Evolutionary conservation across 148 eudicot genomes (phyloP).

Genomic region (Nepenthes gracilis): DNA sequence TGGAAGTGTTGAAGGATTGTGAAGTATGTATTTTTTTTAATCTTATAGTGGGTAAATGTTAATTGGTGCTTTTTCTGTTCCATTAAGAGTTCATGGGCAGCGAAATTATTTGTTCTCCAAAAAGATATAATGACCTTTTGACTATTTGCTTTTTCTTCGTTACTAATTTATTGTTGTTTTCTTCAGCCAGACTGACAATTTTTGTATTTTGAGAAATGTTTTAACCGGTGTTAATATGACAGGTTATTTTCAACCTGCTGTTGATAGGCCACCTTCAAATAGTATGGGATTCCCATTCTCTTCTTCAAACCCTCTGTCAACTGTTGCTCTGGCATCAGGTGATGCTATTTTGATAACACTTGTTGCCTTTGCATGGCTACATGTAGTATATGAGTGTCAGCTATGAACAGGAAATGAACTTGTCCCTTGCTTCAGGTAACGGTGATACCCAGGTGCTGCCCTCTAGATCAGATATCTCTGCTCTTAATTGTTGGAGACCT

Average conservation of each 20-base stretch:
- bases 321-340: constrained; percentile 47
- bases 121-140: too few relatives aligned
- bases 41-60: too few relatives aligned
- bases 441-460: constrained; percentile 35
- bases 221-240: constrained; percentile 12
- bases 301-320: constrained; percentile 24
- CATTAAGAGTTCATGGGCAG: too few relatives aligned
- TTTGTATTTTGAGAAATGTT: neutral
- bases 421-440: constrained; percentile 32
- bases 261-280: constrained; percentile 37
- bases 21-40: too few relatives aligned
- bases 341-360: neutral
- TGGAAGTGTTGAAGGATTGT: too few relatives aligned
- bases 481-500: constrained; percentile 66
- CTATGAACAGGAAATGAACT: neutral
- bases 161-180: too few relatives aligned
- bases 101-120: too few relatives aligned
- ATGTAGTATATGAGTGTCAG: neutral
- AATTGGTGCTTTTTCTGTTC: too few relatives aligned
- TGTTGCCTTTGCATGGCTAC: neutral
- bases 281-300: constrained; percentile 46
- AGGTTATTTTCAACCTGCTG: constrained; percentile 40
- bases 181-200: too few relatives aligned
- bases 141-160: too few relatives aligned
- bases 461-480: constrained; percentile 46